phyloP scores from a whole-genome alignment of 2,329 filamentous ascomycete genomes.

The Diaporthe vaccinii region DNA sequence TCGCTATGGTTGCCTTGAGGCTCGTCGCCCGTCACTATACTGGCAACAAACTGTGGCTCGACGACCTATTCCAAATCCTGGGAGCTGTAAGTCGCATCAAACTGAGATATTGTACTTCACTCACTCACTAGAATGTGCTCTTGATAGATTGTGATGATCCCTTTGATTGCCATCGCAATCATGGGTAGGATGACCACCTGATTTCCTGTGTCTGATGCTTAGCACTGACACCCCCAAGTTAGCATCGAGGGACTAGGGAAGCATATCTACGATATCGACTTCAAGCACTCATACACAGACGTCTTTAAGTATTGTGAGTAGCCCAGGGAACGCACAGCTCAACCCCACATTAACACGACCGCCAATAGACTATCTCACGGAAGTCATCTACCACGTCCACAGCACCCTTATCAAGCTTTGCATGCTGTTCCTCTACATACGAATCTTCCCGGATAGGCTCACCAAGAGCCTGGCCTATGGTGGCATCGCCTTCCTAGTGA shows the following conservation, averaged over 20 bases:
- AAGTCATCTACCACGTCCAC: conserved; percentile 15
- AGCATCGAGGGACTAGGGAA: conserved; percentile 8
- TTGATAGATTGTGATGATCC: conserved; percentile 16
- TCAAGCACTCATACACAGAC: neutral
- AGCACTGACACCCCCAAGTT: neutral
- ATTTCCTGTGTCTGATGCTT: neutral
- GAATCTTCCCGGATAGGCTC: conserved; percentile 10
- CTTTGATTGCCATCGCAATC: neutral
- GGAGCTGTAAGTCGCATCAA: neutral
- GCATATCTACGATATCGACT: conserved; percentile 11
- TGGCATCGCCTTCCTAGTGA: conserved; percentile 6
- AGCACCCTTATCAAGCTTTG: conserved; percentile 28
- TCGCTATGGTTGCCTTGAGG: conserved; percentile 3
- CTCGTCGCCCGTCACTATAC: conserved; percentile 9
- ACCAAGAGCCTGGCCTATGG: conserved; percentile 2
- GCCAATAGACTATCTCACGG: conserved; percentile 9
- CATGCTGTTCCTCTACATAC: conserved; percentile 22
- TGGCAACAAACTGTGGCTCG: conserved; percentile 18
- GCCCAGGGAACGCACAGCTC: neutral
- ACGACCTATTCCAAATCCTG: conserved; percentile 14
- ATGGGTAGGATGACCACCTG: neutral
- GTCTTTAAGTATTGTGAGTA: conserved; percentile 24
- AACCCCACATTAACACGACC: neutral
- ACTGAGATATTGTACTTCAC: neutral
- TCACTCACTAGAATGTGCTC: neutral